A percentile compares a stretch with the other conserved stretches of the same genome.
phyloP scores from a whole-genome alignment of 208 protist species.

The Wallacemonas sp. region DNA sequence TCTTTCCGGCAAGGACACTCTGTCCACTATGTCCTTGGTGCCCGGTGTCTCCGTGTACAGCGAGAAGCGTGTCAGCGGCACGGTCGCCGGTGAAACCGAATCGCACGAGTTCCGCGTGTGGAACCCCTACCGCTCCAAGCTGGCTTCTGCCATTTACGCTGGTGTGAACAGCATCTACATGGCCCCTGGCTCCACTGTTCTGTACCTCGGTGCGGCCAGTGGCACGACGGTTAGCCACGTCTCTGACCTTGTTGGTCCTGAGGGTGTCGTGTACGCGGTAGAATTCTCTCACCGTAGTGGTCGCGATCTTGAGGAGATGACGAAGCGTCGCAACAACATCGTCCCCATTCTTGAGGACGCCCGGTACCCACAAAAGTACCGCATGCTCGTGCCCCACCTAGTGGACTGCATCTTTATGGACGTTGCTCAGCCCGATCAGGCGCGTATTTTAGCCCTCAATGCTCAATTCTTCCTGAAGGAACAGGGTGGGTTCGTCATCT shows the following conservation, averaged over 20 bases:
- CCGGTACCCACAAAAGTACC: slow-evolving; percentile 99
- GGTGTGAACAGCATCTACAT: slow-evolving; percentile 99
- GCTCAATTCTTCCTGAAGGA: slow-evolving; percentile 99
- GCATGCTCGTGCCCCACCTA: slow-evolving; percentile 98
- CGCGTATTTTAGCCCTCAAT: slow-evolving; percentile 99
- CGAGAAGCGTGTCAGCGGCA: slow-evolving; percentile 98
- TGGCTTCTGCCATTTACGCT: slow-evolving; percentile 98
- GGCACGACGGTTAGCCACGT: slow-evolving; percentile 99
- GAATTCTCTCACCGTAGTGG: slow-evolving; percentile 99
- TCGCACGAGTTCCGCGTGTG: slow-evolving; percentile 99
- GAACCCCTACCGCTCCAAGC: slow-evolving; percentile 99
- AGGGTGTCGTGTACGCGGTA: slow-evolving; percentile 99
- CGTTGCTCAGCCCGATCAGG: slow-evolving; percentile 99
- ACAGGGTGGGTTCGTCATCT: slow-evolving; percentile 99
- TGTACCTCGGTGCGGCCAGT: slow-evolving; percentile 99
- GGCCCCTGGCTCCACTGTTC: slow-evolving; percentile 96
- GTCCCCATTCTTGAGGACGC: slow-evolving; percentile 99
- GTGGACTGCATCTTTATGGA: slow-evolving; percentile 99
- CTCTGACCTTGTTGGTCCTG: slow-evolving; percentile 98
- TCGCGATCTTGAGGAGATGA: slow-evolving; percentile 99
- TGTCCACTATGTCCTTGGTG: slow-evolving; percentile 97
- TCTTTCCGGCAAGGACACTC: slow-evolving; percentile 96
- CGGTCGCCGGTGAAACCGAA: slow-evolving; percentile 63
- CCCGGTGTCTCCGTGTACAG: slow-evolving; percentile 99
- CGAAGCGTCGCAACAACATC: slow-evolving; percentile 99